Percentiles rank a stretch among this genome's conserved stretches.
Conservation (phyloP, 306 rosid genomes). For the Vicia villosa region DNA sequence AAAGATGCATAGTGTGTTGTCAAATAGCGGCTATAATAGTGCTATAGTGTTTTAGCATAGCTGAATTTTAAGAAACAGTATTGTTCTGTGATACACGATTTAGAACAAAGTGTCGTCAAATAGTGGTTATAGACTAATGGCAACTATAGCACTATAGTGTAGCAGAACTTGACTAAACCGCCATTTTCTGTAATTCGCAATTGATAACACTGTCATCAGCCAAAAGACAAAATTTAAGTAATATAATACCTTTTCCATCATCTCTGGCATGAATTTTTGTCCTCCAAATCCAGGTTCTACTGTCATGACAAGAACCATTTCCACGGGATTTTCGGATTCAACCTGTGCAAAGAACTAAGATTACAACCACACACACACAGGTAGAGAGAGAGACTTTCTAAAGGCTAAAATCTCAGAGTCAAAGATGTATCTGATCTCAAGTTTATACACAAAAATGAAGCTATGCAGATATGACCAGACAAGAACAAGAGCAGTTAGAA, state of each 20-base stretch:
- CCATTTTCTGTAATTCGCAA: neutral
- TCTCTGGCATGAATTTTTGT: constrained; percentile 90
- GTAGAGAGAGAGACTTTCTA: neutral
- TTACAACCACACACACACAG: neutral
- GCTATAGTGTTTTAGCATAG: neutral
- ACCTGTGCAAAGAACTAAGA: constrained; percentile 52
- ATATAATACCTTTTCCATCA: constrained; percentile 77
- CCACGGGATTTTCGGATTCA: constrained; percentile 85
- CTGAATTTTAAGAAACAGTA: neutral
- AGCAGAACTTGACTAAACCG: neutral
- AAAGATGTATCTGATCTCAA: constrained; percentile 9
- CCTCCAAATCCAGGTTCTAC: constrained; percentile 99
- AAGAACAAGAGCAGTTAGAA: neutral
- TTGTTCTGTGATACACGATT: neutral
- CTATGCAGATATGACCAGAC: constrained; percentile 8
- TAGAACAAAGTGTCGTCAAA: neutral
- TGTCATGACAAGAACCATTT: constrained; percentile 99
- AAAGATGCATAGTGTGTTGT: neutral
- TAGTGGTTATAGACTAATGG: neutral
- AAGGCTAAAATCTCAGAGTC: neutral
- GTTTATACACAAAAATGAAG: constrained; percentile 8
- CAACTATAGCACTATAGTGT: neutral
- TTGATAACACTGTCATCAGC: neutral
- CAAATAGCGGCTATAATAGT: neutral
- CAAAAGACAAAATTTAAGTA: constrained; percentile 25